These are phyloP conservation scores for Paecilomyces fulvus DNA, from an alignment of 2,329 filamentous ascomycete species.

Conservation along the genomic window DNA sequence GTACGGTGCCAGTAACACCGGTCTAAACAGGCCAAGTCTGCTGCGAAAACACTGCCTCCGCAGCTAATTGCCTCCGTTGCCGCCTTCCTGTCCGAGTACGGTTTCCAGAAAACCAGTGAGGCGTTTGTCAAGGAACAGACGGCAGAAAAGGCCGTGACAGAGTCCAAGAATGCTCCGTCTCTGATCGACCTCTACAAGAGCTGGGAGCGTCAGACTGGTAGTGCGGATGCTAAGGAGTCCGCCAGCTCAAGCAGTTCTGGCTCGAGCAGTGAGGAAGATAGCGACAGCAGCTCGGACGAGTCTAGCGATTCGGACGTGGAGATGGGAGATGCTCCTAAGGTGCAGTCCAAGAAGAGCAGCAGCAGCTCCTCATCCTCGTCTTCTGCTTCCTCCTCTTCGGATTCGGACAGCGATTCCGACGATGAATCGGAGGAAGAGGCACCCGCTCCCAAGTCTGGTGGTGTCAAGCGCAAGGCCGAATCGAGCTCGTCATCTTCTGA, in stretches of 20 bases:
- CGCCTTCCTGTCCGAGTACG: constrained; percentile 56
- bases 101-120: constrained; percentile 53
- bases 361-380: constrained; percentile 16
- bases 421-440: constrained; percentile 46
- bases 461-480: constrained; percentile 52
- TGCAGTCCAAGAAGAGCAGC: constrained; percentile 19
- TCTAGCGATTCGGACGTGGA: constrained; percentile 35
- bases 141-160: constrained; percentile 14
- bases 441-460: constrained; percentile 26
- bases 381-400: constrained; percentile 18
- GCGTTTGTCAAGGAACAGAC: constrained; percentile 56
- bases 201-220: constrained; percentile 14
- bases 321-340: constrained; percentile 32
- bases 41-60: constrained; percentile 40
- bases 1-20: not conserved
- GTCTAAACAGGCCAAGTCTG: constrained; percentile 13
- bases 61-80: constrained; percentile 61
- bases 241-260: constrained; percentile 10
- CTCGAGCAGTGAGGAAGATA: constrained; percentile 14
- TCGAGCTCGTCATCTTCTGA: constrained; percentile 31
- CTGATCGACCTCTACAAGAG: constrained; percentile 33
- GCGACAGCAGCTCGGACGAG: constrained; percentile 25
- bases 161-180: constrained; percentile 25
- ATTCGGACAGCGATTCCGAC: constrained; percentile 44
- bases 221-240: constrained; percentile 10